Percentiles rank a stretch among this genome's conserved stretches.
Conservation (phyloP, 345 rosid species). For the Rhizophora mangle region DNA sequence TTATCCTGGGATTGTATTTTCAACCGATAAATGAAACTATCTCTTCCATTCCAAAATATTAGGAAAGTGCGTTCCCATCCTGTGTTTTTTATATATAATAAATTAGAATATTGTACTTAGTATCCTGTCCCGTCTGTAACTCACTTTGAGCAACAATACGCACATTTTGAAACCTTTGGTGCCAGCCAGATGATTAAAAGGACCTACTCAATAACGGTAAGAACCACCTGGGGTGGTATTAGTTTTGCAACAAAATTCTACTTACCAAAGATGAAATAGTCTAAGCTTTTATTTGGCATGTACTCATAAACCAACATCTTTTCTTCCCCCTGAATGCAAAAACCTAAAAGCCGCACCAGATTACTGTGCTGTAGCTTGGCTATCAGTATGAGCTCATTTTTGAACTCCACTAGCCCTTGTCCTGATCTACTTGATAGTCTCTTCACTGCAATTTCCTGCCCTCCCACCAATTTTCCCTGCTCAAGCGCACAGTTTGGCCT, state of each 20-base stretch:
- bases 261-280: slow-evolving; percentile 21
- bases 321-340: slow-evolving; percentile 17
- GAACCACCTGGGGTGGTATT: background rate
- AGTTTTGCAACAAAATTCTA: background rate
- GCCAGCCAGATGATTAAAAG: too few relatives aligned
- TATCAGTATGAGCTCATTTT: slow-evolving; percentile 27
- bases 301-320: slow-evolving; percentile 25
- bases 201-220: too few relatives aligned
- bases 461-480: slow-evolving; percentile 15
- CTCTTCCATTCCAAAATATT: too few relatives aligned
- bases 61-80: too few relatives aligned
- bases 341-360: slow-evolving; percentile 24
- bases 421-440: slow-evolving; percentile 18
- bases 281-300: slow-evolving; percentile 27
- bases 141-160: too few relatives aligned
- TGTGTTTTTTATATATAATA: too few relatives aligned
- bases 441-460: slow-evolving; percentile 24
- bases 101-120: too few relatives aligned
- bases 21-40: too few relatives aligned
- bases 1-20: too few relatives aligned
- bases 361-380: slow-evolving; percentile 22
- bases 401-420: slow-evolving; percentile 28
- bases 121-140: too few relatives aligned
- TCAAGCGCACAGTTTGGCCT: background rate
- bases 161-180: too few relatives aligned